Conservation (phyloP, 345 rosid genomes). For the Gossypium rotundifolium region DNA sequence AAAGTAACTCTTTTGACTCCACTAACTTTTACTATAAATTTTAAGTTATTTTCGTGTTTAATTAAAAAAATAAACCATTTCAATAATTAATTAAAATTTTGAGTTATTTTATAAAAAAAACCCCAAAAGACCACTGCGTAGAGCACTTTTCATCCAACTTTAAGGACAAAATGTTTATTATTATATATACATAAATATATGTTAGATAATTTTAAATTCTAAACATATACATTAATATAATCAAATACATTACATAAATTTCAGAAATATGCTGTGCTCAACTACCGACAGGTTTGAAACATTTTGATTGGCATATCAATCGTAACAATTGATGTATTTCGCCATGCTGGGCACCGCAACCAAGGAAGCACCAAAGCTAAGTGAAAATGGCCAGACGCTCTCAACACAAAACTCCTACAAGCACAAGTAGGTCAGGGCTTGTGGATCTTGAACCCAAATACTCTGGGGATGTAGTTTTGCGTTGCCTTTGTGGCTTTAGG, state of each 20-base stretch:
- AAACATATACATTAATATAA: neutral
- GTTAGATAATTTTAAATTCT: neutral
- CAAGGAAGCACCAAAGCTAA: slow-evolving; percentile 1
- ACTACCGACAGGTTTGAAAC: slow-evolving; percentile 13
- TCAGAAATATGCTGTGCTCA: neutral
- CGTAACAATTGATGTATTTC: slow-evolving; percentile 2
- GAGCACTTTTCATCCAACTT: too few relatives aligned
- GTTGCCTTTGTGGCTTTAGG: slow-evolving; percentile 68
- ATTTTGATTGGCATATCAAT: slow-evolving; percentile 6
- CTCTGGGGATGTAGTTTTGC: slow-evolving; percentile 74
- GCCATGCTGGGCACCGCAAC: slow-evolving; percentile 5
- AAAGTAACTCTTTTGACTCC: too few relatives aligned
- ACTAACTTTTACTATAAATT: too few relatives aligned
- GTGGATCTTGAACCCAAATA: slow-evolving; percentile 91
- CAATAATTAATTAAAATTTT: too few relatives aligned
- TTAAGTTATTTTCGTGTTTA: too few relatives aligned
- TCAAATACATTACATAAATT: slow-evolving; percentile 14
- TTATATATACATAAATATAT: neutral
- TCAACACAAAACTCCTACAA: neutral
- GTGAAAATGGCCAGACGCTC: neutral
- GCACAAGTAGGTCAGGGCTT: slow-evolving; percentile 42
- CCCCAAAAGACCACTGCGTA: too few relatives aligned
- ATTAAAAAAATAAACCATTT: too few relatives aligned
- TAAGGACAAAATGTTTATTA: too few relatives aligned
- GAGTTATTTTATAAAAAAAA: too few relatives aligned